Conservation (phyloP, 352 stramenopile species). For the Stephanocyclus meneghinianus region DNA sequence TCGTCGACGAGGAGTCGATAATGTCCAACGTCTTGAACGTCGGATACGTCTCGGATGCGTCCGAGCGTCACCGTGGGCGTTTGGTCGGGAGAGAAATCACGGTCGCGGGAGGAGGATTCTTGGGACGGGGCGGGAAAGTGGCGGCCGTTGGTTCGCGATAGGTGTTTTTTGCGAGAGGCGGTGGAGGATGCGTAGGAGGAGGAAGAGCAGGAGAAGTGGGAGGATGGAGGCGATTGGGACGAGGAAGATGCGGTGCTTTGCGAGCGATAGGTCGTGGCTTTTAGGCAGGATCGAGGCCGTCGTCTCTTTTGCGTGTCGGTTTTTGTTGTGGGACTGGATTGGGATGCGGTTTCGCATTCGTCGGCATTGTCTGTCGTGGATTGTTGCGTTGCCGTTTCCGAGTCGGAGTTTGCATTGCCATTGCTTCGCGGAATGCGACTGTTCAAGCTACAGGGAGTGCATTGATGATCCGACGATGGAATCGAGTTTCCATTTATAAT, state of each 20-base stretch:
- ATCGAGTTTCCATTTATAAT: too few relatives aligned
- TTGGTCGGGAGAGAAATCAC: background rate
- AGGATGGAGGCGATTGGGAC: background rate
- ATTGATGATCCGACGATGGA: too few relatives aligned
- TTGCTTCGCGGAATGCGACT: too few relatives aligned
- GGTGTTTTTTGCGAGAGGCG: background rate
- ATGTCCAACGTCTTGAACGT: conserved; percentile 64
- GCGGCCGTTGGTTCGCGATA: too few relatives aligned
- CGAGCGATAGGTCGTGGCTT: conserved; percentile 1
- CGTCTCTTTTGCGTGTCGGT: background rate
- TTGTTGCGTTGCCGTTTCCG: too few relatives aligned
- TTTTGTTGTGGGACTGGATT: background rate
- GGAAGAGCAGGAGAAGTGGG: conserved; percentile 8
- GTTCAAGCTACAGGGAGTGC: too few relatives aligned
- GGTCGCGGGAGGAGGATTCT: background rate
- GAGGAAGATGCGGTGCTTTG: background rate
- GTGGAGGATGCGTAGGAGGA: conserved; percentile 5
- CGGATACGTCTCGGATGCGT: conserved; percentile 11
- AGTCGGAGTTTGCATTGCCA: too few relatives aligned
- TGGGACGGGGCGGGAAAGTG: too few relatives aligned
- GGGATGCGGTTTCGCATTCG: too few relatives aligned
- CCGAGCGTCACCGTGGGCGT: conserved; percentile 12
- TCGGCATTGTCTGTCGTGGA: too few relatives aligned
- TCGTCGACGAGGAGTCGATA: conserved; percentile 76
- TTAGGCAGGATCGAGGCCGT: conserved; percentile 9